Percentiles rank a stretch among this genome's conserved stretches.
Conservation (phyloP, 495 filamentous ascomycete species). For the Friedmanniomyces endolithicus region DNA sequence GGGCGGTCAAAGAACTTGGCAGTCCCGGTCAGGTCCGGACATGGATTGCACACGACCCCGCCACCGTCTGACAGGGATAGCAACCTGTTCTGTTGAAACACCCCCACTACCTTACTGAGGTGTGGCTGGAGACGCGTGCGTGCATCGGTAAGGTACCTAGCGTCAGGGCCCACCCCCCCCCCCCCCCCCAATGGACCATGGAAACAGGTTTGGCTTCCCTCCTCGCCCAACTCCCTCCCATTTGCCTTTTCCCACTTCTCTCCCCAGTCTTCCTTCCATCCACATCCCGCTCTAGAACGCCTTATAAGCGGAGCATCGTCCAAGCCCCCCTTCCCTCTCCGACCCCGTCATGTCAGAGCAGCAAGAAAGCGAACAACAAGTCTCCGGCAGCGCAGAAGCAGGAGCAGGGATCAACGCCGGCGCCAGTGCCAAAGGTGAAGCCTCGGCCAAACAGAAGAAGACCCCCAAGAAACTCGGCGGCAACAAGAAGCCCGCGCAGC, state of each 20-base stretch:
- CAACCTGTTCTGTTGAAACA: no score
- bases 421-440: constrained; percentile 24
- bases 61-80: no score
- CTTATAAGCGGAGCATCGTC: not conserved
- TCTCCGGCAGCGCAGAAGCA: constrained; percentile 28
- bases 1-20: no score
- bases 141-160: no score
- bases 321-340: not conserved
- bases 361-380: constrained; percentile 27
- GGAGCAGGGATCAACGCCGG: constrained; percentile 20
- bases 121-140: not conserved
- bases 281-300: not conserved
- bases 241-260: no score
- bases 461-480: constrained; percentile 32
- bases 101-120: no score
- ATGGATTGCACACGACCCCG: no score
- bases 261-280: no score
- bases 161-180: not conserved
- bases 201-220: not conserved
- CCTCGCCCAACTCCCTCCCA: not conserved
- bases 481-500: constrained; percentile 24
- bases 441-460: constrained; percentile 20
- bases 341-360: constrained; percentile 19
- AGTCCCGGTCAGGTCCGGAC: no score
- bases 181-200: no score